Evolutionary conservation across 768 basidiomycete species (phyloP), one percentile per base, ranked within the genome.

Genomic region (Pleurotus tuoliensis): DNA sequence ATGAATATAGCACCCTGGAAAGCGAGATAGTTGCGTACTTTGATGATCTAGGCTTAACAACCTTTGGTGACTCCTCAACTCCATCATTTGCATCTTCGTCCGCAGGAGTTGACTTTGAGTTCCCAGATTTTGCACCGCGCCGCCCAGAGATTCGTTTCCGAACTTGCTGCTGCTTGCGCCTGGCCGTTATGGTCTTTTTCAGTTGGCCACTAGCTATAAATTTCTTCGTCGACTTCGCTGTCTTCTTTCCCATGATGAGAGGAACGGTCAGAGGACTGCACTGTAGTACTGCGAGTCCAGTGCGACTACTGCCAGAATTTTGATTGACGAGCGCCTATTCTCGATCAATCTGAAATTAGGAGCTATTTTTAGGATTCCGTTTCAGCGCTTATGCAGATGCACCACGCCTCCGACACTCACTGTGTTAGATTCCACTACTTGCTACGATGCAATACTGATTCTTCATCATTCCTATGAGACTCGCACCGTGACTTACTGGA

Each of bases 131-230:
- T 62, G 68, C 62, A 56, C 76, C 76, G 62, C 78, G 82, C 61
- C 88, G 80, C 41, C 78, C 76, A 65, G 90, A 81, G 25, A 83
- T 76, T 69, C 87, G 86, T 71, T 87, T 89, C 64, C 83, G 81
- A 59, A 83, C 74, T 65, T 91, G 82, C 65, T 93, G 87, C 63
- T 87, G 83, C 63, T 92, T 90, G 57, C 86, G 82, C n/a, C 95
- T 79, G 4, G 86, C 81, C 63, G 92, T 80, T 50, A 98, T 97
- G 16, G 85, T 83, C 61, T 91, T 88, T 66, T 92, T 92, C 53
- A 98, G 83, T 66, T 89, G 86, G 1, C 95, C 95, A 57, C 90
- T 92, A 3, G 90, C 77, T 7, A 87, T 90, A 63, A 95, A 95
- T 73, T 95, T 94, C 66, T 87, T 86, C 9, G 89, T 88, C 0